Base-by-base conservation (phyloP, 2,329 filamentous ascomycete genomes). In the Cercospora brassicicola region DNA sequence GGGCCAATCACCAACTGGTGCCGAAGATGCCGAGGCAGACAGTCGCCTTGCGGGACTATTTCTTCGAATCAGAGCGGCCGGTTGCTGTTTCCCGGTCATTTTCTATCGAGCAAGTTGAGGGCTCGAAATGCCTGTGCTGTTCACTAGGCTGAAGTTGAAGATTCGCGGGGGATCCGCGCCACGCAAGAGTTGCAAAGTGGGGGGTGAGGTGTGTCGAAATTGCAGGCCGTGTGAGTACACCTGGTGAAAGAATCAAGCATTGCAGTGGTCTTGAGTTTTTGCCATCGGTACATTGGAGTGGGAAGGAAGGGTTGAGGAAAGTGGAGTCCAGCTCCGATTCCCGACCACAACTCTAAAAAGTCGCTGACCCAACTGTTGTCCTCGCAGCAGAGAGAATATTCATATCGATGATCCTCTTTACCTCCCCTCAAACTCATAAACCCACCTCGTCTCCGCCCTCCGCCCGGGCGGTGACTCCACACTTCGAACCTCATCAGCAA, bases 361-460 rank as follows among this genome's bases (percentile, higher is more conserved):
- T 28, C 13, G 28, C 11, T 53, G 11, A 28, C 48, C 11, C 15
- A 39, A 6, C 36, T 39, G 4, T n/a, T 39, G 36, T n/a, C 36
- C 15, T 42, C 6, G 36, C 36, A 42, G 36, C 5, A 42, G 7
- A 39, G 13, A 15, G n/a, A 23, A 48, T 1, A 48, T 20, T 51
- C 20, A 51, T 55, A 2, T 26, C 55, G 28, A 59, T 4, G 18
- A 13, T 36, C 28, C 13, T 26, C 26, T n/a, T 57, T 28, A 63
- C 18, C 30, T 36, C 42, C 59, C 63, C 33, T 67, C 70, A 53
- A 68, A 69, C 20, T 72, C 67, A 67, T 71, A 73, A 2, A 72
- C 70, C 42, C 69, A 69, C 59, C 59, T 68, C 20, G 88, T 70
- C 63, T 72, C 72, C 55, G 66, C 70, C 42, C 65, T 71, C 28